Evolutionary conservation across 345 rosid species (phyloP).

Genomic region (Psidium guajava): DNA sequence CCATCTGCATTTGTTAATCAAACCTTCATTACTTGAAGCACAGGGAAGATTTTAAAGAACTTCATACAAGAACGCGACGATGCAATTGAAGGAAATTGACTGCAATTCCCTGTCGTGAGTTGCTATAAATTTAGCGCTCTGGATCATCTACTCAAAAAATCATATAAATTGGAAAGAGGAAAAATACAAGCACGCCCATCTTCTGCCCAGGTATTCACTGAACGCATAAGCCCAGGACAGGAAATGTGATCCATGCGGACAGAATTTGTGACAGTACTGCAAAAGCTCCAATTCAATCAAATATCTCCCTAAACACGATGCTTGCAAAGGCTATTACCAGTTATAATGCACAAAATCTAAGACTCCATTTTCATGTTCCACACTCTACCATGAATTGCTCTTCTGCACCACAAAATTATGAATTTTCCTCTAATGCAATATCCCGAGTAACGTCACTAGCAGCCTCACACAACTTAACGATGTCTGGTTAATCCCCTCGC

Average conservation of each 20-base stretch:
- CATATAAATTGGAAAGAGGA: not conserved
- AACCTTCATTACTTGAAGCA: not conserved
- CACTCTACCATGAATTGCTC: not conserved
- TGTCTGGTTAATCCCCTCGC: not conserved
- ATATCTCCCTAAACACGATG: not conserved
- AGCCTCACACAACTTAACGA: not conserved
- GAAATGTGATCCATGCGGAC: not conserved
- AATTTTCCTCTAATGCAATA: not conserved
- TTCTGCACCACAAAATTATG: not conserved
- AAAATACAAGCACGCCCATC: not conserved
- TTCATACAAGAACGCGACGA: not conserved
- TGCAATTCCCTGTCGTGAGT: not conserved
- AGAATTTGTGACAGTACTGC: not conserved
- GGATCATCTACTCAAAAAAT: not conserved
- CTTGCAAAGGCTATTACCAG: not conserved
- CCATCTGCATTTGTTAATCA: slow-evolving; percentile 30
- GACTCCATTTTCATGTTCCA: not conserved
- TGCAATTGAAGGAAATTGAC: not conserved
- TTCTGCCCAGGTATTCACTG: not conserved
- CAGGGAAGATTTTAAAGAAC: not conserved
- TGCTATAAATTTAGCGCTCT: not conserved
- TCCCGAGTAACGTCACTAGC: not conserved
- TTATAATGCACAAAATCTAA: not conserved
- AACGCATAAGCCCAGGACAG: not conserved
- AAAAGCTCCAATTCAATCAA: not conserved